Base-by-base conservation (phyloP, 2,329 filamentous ascomycete genomes). In the Fusarium sp. region DNA sequence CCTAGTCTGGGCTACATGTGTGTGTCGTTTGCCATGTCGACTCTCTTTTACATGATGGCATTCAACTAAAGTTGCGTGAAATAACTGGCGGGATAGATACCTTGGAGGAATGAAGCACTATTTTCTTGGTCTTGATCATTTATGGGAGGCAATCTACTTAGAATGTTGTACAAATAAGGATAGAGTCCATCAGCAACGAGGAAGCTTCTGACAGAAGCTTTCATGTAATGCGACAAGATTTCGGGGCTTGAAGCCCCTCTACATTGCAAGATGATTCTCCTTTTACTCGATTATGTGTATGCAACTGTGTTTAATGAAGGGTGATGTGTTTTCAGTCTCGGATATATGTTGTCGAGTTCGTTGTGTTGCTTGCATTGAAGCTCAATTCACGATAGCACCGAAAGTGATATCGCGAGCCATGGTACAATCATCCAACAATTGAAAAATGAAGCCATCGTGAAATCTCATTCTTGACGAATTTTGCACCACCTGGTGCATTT, bases 401-500 rank as follows among this genome's bases (percentile, higher is more conserved):
- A 10, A 31, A 57, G 3, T 6, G 22, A 41, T n/a, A n/a, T 8
- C 20, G 29, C 8, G 29, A 6, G 8, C 4, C 13, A 52, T 8
- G 41, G 18, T 6, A 14, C 27, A 18, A 9, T 31, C 10, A 10
- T 18, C 13, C 20, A 22, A 50, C 4, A 3, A 27, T 20, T 18
- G 4, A 16, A 31, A 16, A 10, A 41, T 65, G 73, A 75, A 74
- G 67, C 64, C 20, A 76, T 76, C 67, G 31, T 37, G 61, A 68
- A 54, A 66, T 31, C 39, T 48, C 27, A 10, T 6, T 43, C 29
- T 22, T 39, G 11, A 6, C 39, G 18, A 71, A 31, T 52, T 78
- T 78, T 71, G 45, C 76, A 78, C 77, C 74, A 78, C 75, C 70
- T 29, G 72, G 77, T 79, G 72, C 54, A 58, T n/a, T 65, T 69